Percentiles rank a stretch among this genome's conserved stretches.
phyloP scores from a whole-genome alignment of 2,329 filamentous ascomycete genomes.

The Stagonosporopsis vannaccii region DNA sequence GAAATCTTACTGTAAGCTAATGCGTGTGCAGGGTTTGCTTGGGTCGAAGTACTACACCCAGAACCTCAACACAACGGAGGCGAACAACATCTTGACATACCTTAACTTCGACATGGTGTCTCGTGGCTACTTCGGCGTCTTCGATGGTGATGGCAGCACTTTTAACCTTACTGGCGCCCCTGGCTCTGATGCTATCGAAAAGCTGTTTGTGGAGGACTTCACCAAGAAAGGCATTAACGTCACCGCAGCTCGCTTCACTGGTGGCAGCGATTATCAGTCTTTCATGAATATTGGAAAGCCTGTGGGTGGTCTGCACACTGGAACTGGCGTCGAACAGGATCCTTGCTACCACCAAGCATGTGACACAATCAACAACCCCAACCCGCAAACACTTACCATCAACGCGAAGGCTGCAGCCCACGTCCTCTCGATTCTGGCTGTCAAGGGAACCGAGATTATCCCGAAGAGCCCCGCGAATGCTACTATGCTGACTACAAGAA shows the following conservation, averaged over 20 bases:
- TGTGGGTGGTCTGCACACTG: conserved; percentile 51
- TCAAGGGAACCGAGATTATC: conserved; percentile 41
- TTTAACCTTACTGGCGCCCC: conserved; percentile 44
- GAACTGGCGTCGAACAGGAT: conserved; percentile 50
- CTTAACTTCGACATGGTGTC: conserved; percentile 56
- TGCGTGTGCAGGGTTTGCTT: conserved; percentile 28
- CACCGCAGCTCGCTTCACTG: conserved; percentile 49
- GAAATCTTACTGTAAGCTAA: not conserved
- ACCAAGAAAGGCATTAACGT: conserved; percentile 46
- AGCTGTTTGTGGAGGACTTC: conserved; percentile 48
- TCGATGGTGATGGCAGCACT: conserved; percentile 49
- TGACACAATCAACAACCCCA: conserved; percentile 50
- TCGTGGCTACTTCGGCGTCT: conserved; percentile 49
- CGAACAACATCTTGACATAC: conserved; percentile 50
- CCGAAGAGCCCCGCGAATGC: conserved; percentile 45
- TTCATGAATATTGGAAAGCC: conserved; percentile 53
- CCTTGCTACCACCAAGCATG: conserved; percentile 51
- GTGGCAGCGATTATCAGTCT: conserved; percentile 50
- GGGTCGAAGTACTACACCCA: conserved; percentile 50
- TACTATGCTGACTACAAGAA: conserved; percentile 38
- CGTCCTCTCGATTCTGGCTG: conserved; percentile 44
- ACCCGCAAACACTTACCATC: conserved; percentile 45
- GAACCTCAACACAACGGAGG: conserved; percentile 40
- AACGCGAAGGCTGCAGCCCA: conserved; percentile 50
- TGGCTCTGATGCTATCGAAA: conserved; percentile 46